Evolutionary conservation across 2,329 filamentous ascomycete species (phyloP).

Genomic region (Penicillium sp.): DNA sequence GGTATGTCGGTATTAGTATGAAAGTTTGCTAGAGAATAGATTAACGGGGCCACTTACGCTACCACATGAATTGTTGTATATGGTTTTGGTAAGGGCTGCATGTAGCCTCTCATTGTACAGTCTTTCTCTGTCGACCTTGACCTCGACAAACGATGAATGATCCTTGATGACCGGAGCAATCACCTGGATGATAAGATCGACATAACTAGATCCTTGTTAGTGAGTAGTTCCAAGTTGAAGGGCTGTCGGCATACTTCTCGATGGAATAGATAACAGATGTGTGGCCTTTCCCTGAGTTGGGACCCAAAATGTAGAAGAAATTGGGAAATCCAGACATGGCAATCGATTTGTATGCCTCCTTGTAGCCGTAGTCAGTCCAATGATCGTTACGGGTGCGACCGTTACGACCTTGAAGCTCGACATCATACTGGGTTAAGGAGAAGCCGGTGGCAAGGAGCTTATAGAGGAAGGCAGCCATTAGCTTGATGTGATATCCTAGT

Average conservation of each 20-base stretch:
- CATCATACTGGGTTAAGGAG: slow-evolving; percentile 16
- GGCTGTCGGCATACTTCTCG: slow-evolving; percentile 10
- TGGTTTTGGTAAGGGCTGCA: too few species aligned
- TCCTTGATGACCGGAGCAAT: too few species aligned
- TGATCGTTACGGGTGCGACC: slow-evolving; percentile 13
- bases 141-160: too few species aligned
- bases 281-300: slow-evolving; percentile 7
- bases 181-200: too few species aligned
- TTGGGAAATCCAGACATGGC: slow-evolving; percentile 24
- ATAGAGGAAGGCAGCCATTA: neutral
- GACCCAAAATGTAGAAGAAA: slow-evolving; percentile 18
- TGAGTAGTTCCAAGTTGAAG: neutral
- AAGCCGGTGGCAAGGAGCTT: slow-evolving; percentile 21
- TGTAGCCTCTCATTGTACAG: too few species aligned
- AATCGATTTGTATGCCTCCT: slow-evolving; percentile 18
- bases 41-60: too few species aligned
- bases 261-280: slow-evolving; percentile 16
- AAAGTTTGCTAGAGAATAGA: too few species aligned
- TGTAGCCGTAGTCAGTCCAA: slow-evolving; percentile 18
- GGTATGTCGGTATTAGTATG: too few species aligned
- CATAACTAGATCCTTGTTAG: too few species aligned
- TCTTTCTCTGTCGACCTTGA: too few species aligned
- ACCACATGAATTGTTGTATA: too few species aligned
- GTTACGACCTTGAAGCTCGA: slow-evolving; percentile 11
- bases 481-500: neutral